Conservation (phyloP, 257 asterid species). For the Solanum paucissectum region DNA sequence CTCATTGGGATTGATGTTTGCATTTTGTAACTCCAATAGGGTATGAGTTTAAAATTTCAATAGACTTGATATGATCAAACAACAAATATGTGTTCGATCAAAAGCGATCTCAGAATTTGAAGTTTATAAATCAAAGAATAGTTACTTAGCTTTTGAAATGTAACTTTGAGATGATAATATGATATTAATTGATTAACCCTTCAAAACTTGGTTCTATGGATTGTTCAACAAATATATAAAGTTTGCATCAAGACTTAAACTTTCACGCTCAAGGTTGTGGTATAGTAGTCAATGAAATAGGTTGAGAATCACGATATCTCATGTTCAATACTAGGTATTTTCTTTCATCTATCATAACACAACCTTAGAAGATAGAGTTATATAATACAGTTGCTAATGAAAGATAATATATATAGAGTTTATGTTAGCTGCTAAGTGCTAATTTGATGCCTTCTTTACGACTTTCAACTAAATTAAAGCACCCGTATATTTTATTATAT, state of each 20-base stretch:
- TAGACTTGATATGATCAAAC: background rate
- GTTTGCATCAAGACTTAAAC: background rate
- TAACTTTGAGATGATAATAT: background rate
- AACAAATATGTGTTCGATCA: too few relatives aligned
- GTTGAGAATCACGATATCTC: background rate
- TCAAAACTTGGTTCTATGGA: background rate
- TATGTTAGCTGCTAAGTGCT: background rate
- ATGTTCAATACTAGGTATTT: accelerated
- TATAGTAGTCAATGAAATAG: background rate
- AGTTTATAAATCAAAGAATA: too few relatives aligned
- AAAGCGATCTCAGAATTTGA: background rate
- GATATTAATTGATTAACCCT: background rate
- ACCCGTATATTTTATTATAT: background rate
- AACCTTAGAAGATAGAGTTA: background rate
- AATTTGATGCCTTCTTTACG: background rate
- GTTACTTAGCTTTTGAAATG: too few relatives aligned
- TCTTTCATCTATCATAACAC: background rate
- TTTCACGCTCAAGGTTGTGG: accelerated
- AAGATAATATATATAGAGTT: background rate
- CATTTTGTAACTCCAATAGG: background rate
- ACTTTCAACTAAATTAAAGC: background rate
- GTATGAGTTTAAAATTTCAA: background rate
- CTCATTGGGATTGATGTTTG: background rate
- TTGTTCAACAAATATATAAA: background rate
- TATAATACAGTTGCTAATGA: accelerated